phyloP scores from a whole-genome alignment of 2,329 filamentous ascomycete genomes.

The Diaporthe amygdali region DNA sequence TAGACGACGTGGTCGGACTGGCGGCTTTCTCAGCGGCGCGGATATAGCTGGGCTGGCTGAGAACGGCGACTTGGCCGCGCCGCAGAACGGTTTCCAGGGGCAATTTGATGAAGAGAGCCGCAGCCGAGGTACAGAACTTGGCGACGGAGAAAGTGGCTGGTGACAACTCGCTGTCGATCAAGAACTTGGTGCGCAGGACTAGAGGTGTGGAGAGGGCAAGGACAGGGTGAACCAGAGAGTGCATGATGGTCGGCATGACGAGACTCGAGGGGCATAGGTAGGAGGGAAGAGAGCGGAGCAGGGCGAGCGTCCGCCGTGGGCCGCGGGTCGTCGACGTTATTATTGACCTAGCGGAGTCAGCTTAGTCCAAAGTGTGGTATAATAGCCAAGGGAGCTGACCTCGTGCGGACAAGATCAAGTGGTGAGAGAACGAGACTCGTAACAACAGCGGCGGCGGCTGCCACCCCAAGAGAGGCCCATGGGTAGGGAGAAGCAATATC shows the following conservation, averaged over 20 bases:
- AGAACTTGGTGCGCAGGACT: slow-evolving; percentile 82
- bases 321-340: slow-evolving; percentile 78
- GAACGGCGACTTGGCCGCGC: slow-evolving; percentile 80
- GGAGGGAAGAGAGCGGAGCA: slow-evolving; percentile 79
- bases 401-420: slow-evolving; percentile 86
- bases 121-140: slow-evolving; percentile 80
- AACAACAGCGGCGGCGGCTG: slow-evolving; percentile 66
- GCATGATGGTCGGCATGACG: slow-evolving; percentile 82
- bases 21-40: slow-evolving; percentile 47
- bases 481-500: slow-evolving; percentile 80
- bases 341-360: slow-evolving; percentile 66
- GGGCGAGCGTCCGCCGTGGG: slow-evolving; percentile 78
- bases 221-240: slow-evolving; percentile 83
- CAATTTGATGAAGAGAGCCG: slow-evolving; percentile 84
- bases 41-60: slow-evolving; percentile 59
- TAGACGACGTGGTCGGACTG: slow-evolving; percentile 30
- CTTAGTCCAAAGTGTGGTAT: background rate
- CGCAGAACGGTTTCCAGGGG: slow-evolving; percentile 92
- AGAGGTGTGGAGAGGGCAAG: slow-evolving; percentile 84
- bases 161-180: slow-evolving; percentile 81
- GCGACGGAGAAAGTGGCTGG: slow-evolving; percentile 82
- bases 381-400: slow-evolving; percentile 42
- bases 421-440: slow-evolving; percentile 85
- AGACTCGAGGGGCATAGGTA: slow-evolving; percentile 74
- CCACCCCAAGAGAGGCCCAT: slow-evolving; percentile 78